Evolutionary conservation across 2,329 filamentous ascomycete species (phyloP), one percentile per base, ranked within the genome.

Genomic region (Trichoderma afroharzianum): DNA sequence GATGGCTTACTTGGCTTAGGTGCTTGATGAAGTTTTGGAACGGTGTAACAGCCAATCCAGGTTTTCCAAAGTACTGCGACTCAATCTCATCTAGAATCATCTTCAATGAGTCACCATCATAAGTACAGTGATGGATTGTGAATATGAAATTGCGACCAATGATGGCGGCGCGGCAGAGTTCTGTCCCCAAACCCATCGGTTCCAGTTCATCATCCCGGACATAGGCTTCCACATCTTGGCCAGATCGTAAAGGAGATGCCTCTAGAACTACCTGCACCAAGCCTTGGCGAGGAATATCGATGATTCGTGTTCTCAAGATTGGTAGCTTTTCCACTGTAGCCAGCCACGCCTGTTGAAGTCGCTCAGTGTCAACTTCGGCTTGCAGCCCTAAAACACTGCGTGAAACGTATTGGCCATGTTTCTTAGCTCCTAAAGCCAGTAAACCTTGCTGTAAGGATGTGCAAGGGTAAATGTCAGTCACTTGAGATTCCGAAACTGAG

Each of bases 391-490:
- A n/a, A 24, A 71, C 69, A 26, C 61, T 71, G 11, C 53, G 69
- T 36, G 62, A 57, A 18, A 71, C 33, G 21, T 71, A 71, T 32
- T 59, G 47, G 14, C 69, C 69, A 21, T 30, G 43, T 24, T 53
- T 43, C 33, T 26, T 71, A 15, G 62, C 26, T 12, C 47, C 50
- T 24, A 71, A 4, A 9, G 61, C 50, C n/a, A 71, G 47, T 30
- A 71, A 30, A 26, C 69, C 69, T 67, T 71, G 30, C 57, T 71
- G 69, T 14, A 71, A 33, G 8, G 62, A 26, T 26, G 69, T 71
- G 39, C 62, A 71, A 15, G 69, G 69, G 21, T 61, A 71, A 21
- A 67, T 50, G 47, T 71, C 69, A 30, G 11, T 14, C 8, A 71
- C 32, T 58, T 59, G 32, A 15, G 32, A 39, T 53, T 57, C 47